These are phyloP conservation scores for Cordyceps pruinosa DNA, from an alignment of 2,329 filamentous ascomycete species.

Conservation along the genomic window DNA sequence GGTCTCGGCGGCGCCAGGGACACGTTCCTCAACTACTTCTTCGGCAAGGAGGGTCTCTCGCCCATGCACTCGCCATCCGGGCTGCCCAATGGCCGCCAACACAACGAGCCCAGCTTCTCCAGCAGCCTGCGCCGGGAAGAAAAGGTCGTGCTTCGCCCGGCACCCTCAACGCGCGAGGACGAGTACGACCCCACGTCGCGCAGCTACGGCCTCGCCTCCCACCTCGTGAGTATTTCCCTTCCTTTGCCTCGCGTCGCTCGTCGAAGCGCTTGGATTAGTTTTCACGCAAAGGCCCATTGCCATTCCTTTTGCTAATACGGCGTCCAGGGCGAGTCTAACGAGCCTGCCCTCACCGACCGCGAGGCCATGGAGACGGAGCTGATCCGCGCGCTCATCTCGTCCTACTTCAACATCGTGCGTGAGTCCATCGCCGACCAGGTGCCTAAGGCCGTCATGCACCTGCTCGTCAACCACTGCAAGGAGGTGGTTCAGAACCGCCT, in stretches of 20 bases:
- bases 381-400: constrained; percentile 91
- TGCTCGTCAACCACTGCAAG: constrained; percentile 96
- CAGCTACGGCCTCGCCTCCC: constrained; percentile 39
- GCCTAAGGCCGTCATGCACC: constrained; percentile 97
- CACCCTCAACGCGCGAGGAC: constrained; percentile 33
- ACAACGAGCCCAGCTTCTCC: constrained; percentile 73
- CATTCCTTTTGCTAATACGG: constrained; percentile 17
- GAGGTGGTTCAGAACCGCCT: constrained; percentile 96
- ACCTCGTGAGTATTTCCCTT: constrained; percentile 47
- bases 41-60: constrained; percentile 77
- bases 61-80: constrained; percentile 30
- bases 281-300: too few species aligned
- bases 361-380: constrained; percentile 97
- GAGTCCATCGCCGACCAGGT: constrained; percentile 99
- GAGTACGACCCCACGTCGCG: constrained; percentile 36
- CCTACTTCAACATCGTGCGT: constrained; percentile 98
- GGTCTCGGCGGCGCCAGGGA: constrained; percentile 63
- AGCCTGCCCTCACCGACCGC: constrained; percentile 86
- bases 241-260: constrained; percentile 12
- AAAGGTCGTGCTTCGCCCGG: constrained; percentile 45
- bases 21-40: constrained; percentile 97
- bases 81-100: constrained; percentile 48
- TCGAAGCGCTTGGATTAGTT: not conserved
- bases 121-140: constrained; percentile 75
- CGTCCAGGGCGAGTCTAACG: constrained; percentile 51